Evolutionary conservation across 1,284 basidiomycete species (phyloP), one percentile per base, ranked within the genome.

Genomic region (Rhizoctonia solani): DNA sequence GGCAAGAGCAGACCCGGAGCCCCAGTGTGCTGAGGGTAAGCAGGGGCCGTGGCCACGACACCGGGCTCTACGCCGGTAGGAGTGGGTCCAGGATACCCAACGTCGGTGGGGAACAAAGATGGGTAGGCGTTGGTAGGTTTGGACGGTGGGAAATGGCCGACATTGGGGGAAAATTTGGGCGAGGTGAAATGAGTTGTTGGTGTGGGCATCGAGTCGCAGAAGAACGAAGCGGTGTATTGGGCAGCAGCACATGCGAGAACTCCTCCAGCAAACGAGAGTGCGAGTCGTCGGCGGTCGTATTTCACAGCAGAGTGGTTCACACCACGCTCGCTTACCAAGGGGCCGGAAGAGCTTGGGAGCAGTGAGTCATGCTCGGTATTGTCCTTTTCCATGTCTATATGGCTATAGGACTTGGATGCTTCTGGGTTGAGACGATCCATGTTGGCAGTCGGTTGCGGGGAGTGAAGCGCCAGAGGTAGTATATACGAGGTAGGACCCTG

Each of bases 41-140:
- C 78, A 4, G 92, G 89, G 0, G 90, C 92, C 0, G 92, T 94
- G 3, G 81, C 83, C 19, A 94, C 82, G 23, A 94, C 79, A 1
- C 82, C 91, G 1, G 93, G 81, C 77, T 95, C 93, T 11, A 84
- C 87, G 11, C 93, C 93, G 0, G 93, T 95, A 0, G 90, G 90
- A 0, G 92, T 95, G 9, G 82, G 84, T 8, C 93, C 93, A 13
- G 88, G 82, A 74, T 92, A 89, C 47, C 93, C 93, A 11, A 95
- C 85, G 69, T 87, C 77, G 29, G 87, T 82, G 2, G 90, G 90
- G 74, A 92, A 92, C 34, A 88, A 72, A 0, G 85, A 83, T 0
- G 89, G 87, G 70, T 81, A 80, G 4, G 78, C 80, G 72, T 92
- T 92, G 9, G 88, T 90, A 0, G 89, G 88, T 1, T 82, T 81